A percentile compares a stretch with the other conserved stretches of the same genome.
phyloP scores from a whole-genome alignment of 768 basidiomycete species.

The Pleurotus eryngii region DNA sequence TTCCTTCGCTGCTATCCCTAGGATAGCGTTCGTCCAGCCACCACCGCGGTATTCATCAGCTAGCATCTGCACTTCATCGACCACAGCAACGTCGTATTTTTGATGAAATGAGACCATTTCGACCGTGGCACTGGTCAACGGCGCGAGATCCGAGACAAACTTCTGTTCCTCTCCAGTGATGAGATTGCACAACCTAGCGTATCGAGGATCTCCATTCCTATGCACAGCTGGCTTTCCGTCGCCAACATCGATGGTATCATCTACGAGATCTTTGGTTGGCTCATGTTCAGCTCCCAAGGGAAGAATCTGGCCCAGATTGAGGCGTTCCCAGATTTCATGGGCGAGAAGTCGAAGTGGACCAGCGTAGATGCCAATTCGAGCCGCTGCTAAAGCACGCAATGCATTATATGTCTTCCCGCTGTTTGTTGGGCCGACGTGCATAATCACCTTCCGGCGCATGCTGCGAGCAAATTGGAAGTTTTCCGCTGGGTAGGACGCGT shows the following conservation, averaged over 20 bases:
- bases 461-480: slow-evolving; percentile 49
- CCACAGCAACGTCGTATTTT: slow-evolving; percentile 75
- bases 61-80: slow-evolving; percentile 98
- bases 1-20: slow-evolving; percentile 74
- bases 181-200: slow-evolving; percentile 74
- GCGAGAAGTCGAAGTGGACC: slow-evolving; percentile 92
- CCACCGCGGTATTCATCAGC: slow-evolving; percentile 73
- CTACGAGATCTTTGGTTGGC: slow-evolving; percentile 26
- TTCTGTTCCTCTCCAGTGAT: slow-evolving; percentile 89
- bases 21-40: slow-evolving; percentile 80
- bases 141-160: slow-evolving; percentile 54
- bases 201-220: slow-evolving; percentile 41
- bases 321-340: slow-evolving; percentile 88
- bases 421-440: slow-evolving; percentile 98
- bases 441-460: slow-evolving; percentile 73
- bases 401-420: slow-evolving; percentile 97
- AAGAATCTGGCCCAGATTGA: slow-evolving; percentile 87
- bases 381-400: slow-evolving; percentile 79
- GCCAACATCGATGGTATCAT: slow-evolving; percentile 15
- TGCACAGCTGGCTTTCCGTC: slow-evolving; percentile 20
- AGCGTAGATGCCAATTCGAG: slow-evolving; percentile 75
- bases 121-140: slow-evolving; percentile 80
- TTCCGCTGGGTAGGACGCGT: slow-evolving; percentile 47
- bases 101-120: slow-evolving; percentile 70
- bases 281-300: slow-evolving; percentile 55